Evolutionary conservation across 2,329 filamentous ascomycete genomes (phyloP), one percentile per base, ranked within the genome.

Genomic region (Aulographum hederae): DNA sequence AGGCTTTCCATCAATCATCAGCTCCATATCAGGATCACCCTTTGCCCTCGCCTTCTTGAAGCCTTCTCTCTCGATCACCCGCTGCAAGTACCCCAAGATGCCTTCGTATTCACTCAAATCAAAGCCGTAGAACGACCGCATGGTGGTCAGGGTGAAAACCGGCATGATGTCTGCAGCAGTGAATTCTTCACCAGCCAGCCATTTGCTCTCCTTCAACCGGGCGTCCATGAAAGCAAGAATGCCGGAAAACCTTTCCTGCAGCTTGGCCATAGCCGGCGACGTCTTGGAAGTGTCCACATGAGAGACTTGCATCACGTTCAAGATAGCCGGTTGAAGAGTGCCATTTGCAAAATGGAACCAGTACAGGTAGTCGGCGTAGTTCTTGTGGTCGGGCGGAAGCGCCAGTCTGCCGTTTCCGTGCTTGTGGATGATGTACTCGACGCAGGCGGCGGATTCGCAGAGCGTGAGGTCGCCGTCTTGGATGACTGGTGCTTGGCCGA

Each of bases 111-210:
- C 31, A 3, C 19, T 30, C 17, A 48, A 28, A 16, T 40, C 40
- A n/a, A 51, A 37, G 2, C 57, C 55, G 16, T 49, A 48, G 39
- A 68, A 74, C 30, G 56, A 53, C 12, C 73, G 56, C 58, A 69
- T 61, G 2, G 70, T 78, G 1, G 71, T 74, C 20, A 78, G 50
- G 11, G 58, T 55, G 42, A 65, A 75, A 1, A 73, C 58, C 4
- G 52, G 54, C 69, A 78, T 76, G 25, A 76, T 55, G 47, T 80
- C 75, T 1, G 74, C 74, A 1, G 58, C 69, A 0, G 69, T 76
- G 35, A 79, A 68, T 31, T 71, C 57, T 0, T 61, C 51, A 2
- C 73, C 75, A 0, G 67, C 70, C 15, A 79, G 50, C 57, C 63
- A 79, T 5, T 53, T 44, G 21, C 56, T 62, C 1, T 48, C 37